A percentile compares a stretch with the other conserved stretches of the same genome.
These are phyloP conservation scores for Fusarium veterinarium DNA, from an alignment of 2,329 filamentous ascomycete genomes.

Conservation along the genomic window DNA sequence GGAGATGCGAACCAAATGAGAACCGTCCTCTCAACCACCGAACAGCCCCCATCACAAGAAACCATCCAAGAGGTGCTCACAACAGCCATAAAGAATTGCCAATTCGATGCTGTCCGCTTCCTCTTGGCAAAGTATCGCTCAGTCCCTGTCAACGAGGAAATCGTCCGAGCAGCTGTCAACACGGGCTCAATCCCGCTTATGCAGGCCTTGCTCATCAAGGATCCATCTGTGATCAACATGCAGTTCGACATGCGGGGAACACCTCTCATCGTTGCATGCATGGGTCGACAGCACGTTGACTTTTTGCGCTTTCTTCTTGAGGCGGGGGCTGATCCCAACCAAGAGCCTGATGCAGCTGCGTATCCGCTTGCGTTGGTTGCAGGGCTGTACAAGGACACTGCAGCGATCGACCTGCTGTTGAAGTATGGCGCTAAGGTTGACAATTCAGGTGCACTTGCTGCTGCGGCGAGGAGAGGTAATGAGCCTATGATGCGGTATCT, in stretches of 20 bases:
- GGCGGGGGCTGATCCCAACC: background rate
- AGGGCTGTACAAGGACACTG: background rate
- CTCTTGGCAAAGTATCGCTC: background rate
- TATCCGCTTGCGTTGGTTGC: background rate
- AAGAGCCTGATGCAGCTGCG: background rate
- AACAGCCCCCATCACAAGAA: background rate
- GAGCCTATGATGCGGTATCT: background rate
- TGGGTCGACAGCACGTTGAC: background rate
- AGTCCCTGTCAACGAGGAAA: background rate
- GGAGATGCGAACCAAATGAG: background rate
- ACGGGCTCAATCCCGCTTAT: background rate
- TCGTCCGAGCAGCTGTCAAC: background rate
- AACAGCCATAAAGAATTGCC: rapidly evolving
- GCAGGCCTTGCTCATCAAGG: background rate
- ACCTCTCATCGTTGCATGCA: background rate
- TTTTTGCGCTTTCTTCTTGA: background rate
- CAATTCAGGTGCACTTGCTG: background rate
- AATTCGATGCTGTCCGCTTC: background rate
- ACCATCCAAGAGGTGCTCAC: background rate
- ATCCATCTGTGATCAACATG: background rate
- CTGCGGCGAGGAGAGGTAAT: background rate
- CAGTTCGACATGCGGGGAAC: conserved; percentile 1
- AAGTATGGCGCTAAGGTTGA: background rate
- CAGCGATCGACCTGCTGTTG: background rate
- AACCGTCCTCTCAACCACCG: rapidly evolving